phyloP scores from a whole-genome alignment of 805 yeast species.

The Candida succiphila region DNA sequence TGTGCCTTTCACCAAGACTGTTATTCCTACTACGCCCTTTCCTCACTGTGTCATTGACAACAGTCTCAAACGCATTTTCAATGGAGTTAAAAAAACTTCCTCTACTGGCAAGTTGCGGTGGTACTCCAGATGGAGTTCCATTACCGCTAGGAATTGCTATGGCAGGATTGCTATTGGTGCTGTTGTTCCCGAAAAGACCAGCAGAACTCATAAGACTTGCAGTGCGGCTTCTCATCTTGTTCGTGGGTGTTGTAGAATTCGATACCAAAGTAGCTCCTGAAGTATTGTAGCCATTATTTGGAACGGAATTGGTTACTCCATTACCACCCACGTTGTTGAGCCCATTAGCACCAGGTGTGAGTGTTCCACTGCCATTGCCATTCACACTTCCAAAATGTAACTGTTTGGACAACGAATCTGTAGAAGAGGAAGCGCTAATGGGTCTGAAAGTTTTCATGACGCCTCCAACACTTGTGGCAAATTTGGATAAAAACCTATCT shows the following conservation, averaged over 20 bases:
- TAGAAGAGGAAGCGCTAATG: slow-evolving; percentile 21
- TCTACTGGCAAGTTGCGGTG: not conserved
- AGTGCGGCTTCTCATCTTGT: slow-evolving; percentile 20
- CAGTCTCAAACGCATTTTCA: slow-evolving; percentile 23
- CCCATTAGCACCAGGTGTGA: not conserved
- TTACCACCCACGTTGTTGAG: too few relatives aligned
- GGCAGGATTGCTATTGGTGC: not conserved
- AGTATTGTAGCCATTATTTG: too few relatives aligned
- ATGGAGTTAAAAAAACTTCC: slow-evolving; percentile 15
- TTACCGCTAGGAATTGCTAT: not conserved
- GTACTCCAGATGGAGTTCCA: not conserved
- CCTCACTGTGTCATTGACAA: slow-evolving; percentile 1
- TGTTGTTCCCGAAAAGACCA: slow-evolving; percentile 11
- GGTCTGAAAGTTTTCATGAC: slow-evolving; percentile 25
- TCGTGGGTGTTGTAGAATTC: slow-evolving; percentile 1
- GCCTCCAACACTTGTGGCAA: slow-evolving; percentile 23
- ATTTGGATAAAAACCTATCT: slow-evolving; percentile 17
- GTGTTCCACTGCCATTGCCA: not conserved
- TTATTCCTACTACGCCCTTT: slow-evolving; percentile 22
- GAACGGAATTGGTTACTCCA: too few relatives aligned
- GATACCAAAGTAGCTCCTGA: not conserved
- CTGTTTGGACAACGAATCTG: slow-evolving; percentile 17
- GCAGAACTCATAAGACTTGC: slow-evolving; percentile 19
- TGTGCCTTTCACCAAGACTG: slow-evolving; percentile 5
- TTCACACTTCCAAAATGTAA: slow-evolving; percentile 3